These are phyloP conservation scores for Leccinellum albellum DNA, from an alignment of 768 basidiomycete species.

Conservation along the genomic window DNA sequence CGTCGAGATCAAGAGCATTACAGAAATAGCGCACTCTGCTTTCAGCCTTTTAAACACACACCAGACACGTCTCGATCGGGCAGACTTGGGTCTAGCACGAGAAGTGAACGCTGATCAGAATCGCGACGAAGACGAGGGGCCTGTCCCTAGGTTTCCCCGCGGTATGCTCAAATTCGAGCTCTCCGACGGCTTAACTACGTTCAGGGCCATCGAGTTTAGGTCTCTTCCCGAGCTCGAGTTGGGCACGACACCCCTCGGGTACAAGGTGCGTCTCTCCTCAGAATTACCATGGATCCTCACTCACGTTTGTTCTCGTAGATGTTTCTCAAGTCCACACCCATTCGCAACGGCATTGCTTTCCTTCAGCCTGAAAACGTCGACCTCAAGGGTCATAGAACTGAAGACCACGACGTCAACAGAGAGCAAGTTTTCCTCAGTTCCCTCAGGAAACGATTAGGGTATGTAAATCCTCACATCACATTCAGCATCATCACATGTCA, in stretches of 20 bases:
- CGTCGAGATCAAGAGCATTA: slow-evolving; percentile 74
- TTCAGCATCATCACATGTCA: not conserved
- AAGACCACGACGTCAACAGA: slow-evolving; percentile 60
- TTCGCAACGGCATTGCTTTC: slow-evolving; percentile 70
- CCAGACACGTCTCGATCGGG: slow-evolving; percentile 58
- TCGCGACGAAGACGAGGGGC: slow-evolving; percentile 59
- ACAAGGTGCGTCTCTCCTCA: slow-evolving; percentile 52
- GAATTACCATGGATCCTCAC: not conserved
- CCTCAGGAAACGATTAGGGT: slow-evolving; percentile 69
- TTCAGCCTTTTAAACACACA: slow-evolving; percentile 72
- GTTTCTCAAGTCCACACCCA: slow-evolving; percentile 61
- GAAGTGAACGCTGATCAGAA: slow-evolving; percentile 44
- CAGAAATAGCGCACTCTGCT: slow-evolving; percentile 82
- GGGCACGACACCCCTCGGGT: slow-evolving; percentile 76
- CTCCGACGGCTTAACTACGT: slow-evolving; percentile 66
- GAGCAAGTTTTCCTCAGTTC: slow-evolving; percentile 57
- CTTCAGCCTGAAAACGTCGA: slow-evolving; percentile 68
- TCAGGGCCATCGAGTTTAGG: slow-evolving; percentile 79
- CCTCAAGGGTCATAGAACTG: slow-evolving; percentile 57
- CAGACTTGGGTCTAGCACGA: slow-evolving; percentile 40
- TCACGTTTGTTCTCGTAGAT: slow-evolving; percentile 41
- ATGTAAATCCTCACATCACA: slow-evolving; percentile 20
- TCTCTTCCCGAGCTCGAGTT: slow-evolving; percentile 61
- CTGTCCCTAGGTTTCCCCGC: slow-evolving; percentile 77
- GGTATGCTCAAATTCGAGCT: slow-evolving; percentile 74